Evolutionary conservation across 2,329 filamentous ascomycete genomes (phyloP), one percentile per base, ranked within the genome.

Genomic region (Fusarium nurragi): DNA sequence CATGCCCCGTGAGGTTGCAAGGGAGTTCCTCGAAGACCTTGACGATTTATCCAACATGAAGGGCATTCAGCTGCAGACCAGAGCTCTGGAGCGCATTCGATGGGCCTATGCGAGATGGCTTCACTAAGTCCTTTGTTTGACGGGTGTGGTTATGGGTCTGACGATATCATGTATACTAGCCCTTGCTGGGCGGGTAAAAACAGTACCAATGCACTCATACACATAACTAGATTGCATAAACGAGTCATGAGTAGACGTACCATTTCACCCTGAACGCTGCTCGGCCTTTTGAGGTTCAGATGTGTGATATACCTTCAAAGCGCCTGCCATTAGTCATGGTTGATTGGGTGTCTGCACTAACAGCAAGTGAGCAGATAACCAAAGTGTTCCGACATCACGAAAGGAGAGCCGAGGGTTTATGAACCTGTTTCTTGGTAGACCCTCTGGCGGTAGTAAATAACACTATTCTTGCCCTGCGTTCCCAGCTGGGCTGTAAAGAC

Each of bases 1-100:
- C 37, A 86, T 98, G 67, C 93, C 93, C 0, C 83, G 86, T 2
- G 86, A 91, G 39, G 85, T 96, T 13, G 88, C 90, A 72, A 88
- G 89, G 70, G 94, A 97, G 71, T 97, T 99, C 72, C 78, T 93
- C 54, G 91, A 97, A 76, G 95, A 99, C 74, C 81, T 97, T 30
- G 88, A 91, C 59, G 94, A 97, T 71, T 81, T 99, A 45, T 88
- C 92, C 19, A 93, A 97, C 73, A 88, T 94, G 65, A 90, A 88
- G 69, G 92, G 93, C 4, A 85, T 97, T 48, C 86, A 89, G 71
- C 85, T 88, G 69, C 94, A 98, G 80, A 84, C 89, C 59, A 89
- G 87, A 74, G 91, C 94, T 39, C 80, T 97, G 51, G 88, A 94
- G 70, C 85, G 95, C 59, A 93, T 98, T 68, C 85, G 92, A 64